Evolutionary conservation across 164 flowering plant species (phyloP), one percentile per base, ranked within the genome.

Genomic region (Stephania japonica): DNA sequence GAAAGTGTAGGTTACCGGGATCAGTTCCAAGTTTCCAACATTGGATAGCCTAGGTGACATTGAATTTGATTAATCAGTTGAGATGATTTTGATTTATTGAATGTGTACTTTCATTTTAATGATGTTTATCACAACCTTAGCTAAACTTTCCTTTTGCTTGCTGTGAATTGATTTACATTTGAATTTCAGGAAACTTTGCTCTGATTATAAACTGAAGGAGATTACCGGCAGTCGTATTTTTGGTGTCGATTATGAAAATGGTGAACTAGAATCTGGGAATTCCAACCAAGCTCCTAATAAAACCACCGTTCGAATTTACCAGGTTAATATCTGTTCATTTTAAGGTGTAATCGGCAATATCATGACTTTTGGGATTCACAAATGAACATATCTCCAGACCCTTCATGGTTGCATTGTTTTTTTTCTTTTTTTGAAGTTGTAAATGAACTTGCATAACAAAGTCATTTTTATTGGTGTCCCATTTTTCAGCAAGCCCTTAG

Each of bases 191-290:
- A 95, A 91, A 77, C 97, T 94, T 21, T 93, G 97, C 80, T 93
- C 98, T 0, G 93, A 86, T 25, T 80, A 83, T 78, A 95, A 95
- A 74, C 49, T 86, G 83, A 93, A 87, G 83, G 99, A 95, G 88
- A 95, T 95, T 78, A 91, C 94, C 67, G 99, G 99, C 13, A 95
- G 94, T 73, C 91, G 94, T 8, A 95, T 95, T 73, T 95, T 95
- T 77, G 82, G 76, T 11, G 89, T 70, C 9, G 85, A 82, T 32
- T 87, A 76, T 73, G 97, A 89, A 76, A 69, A 81, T 74, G 91
- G 81, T 59, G 75, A 73, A 42, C 21, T 75, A 32, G 95, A 89
- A 78, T 47, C 82, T 70, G 90, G 83, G 12, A 79, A 78, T 68
- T 85, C 84, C 47, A 80, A 75, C 42, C 79, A 86, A 23, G 77